Evolutionary conservation across 2,329 filamentous ascomycete genomes (phyloP).

Genomic region (Fusarium buharicum): DNA sequence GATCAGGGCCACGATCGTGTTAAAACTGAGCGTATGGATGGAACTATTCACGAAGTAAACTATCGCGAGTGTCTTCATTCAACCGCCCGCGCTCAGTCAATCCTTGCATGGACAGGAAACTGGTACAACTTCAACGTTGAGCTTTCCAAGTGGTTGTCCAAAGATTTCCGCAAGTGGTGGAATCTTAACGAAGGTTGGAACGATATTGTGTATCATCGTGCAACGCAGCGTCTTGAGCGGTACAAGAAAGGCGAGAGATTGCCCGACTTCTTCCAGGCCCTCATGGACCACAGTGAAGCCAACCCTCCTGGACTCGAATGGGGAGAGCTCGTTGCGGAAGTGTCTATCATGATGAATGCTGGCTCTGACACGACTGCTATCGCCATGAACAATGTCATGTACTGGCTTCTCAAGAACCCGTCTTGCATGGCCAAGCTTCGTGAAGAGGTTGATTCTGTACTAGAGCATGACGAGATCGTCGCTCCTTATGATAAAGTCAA

Average conservation of each 20-base stretch:
- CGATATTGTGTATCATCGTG: conserved; percentile 53
- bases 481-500: conserved; percentile 62
- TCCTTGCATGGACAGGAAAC: conserved; percentile 61
- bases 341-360: conserved; percentile 63
- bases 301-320: conserved; percentile 57
- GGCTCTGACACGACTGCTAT: conserved; percentile 61
- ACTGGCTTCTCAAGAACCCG: conserved; percentile 61
- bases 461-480: conserved; percentile 56
- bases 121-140: conserved; percentile 61
- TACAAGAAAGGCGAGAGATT: conserved; percentile 60
- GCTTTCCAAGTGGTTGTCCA: conserved; percentile 58
- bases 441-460: conserved; percentile 57
- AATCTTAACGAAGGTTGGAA: conserved; percentile 54
- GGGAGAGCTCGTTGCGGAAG: conserved; percentile 68
- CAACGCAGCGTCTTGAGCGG: conserved; percentile 45
- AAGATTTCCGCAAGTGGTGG: conserved; percentile 48
- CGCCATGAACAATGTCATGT: conserved; percentile 64
- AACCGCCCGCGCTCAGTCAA: conserved; percentile 61
- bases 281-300: conserved; percentile 62
- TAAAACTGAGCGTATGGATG: conserved; percentile 57
- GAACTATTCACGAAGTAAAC: conserved; percentile 56
- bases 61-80: conserved; percentile 63
- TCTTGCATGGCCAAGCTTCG: conserved; percentile 52
- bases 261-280: conserved; percentile 66
- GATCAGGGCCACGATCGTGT: conserved; percentile 60